A percentile compares a stretch with the other conserved stretches of the same genome.
phyloP scores from a whole-genome alignment of 495 filamentous ascomycete genomes.

The Glarea lozoyensis region DNA sequence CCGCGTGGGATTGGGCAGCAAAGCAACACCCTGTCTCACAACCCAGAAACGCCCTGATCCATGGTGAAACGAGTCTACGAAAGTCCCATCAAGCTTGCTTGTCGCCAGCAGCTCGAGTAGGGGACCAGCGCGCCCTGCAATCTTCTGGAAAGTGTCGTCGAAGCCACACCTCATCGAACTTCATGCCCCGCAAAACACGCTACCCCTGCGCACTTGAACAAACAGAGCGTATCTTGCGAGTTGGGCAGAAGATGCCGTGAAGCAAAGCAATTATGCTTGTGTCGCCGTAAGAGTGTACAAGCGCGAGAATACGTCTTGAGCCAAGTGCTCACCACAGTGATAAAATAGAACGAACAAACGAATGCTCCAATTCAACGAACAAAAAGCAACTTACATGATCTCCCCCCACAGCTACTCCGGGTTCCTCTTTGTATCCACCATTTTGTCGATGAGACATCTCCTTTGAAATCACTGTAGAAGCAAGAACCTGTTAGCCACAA shows the following conservation, averaged over 20 bases:
- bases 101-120: not conserved
- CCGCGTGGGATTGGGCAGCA: conserved; percentile 19
- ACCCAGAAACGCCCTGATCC: conserved; percentile 5
- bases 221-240: conserved; percentile 14
- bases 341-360: conserved; percentile 3
- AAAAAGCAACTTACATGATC: conserved; percentile 18
- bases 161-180: conserved; percentile 8
- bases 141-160: conserved; percentile 21
- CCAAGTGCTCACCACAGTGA: too few species aligned
- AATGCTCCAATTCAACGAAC: conserved; percentile 2
- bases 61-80: conserved; percentile 19
- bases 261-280: conserved; percentile 5
- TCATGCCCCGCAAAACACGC: not conserved
- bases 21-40: conserved; percentile 5
- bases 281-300: conserved; percentile 2
- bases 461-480: too few species aligned
- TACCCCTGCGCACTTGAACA: conserved; percentile 1
- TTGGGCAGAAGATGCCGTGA: not conserved
- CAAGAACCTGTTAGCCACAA: conserved; percentile 10
- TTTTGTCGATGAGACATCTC: conserved; percentile 22
- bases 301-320: conserved; percentile 1
- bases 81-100: not conserved
- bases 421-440: conserved; percentile 23
- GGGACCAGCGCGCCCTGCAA: conserved; percentile 8
- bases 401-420: conserved; percentile 13